A percentile compares a stretch with the other conserved stretches of the same genome.
These are phyloP conservation scores for Crassisporium funariophilum DNA, from an alignment of 768 basidiomycete genomes.

Conservation along the genomic window DNA sequence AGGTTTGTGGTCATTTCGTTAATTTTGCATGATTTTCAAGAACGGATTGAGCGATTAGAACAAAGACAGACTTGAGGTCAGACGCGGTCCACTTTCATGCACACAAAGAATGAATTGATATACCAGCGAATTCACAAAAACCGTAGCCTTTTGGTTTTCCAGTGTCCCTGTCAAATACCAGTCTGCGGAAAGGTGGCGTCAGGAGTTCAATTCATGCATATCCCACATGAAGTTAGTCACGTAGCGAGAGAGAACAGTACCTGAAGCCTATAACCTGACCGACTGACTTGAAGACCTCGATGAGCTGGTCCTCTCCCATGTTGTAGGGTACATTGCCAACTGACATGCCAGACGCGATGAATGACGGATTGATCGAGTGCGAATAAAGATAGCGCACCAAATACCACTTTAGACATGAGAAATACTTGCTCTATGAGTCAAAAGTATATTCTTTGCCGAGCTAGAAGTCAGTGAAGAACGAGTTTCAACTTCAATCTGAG, in stretches of 20 bases:
- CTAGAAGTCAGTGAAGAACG: too few species aligned
- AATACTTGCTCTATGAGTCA: neutral
- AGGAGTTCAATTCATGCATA: conserved; percentile 3
- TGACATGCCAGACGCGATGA: conserved; percentile 25
- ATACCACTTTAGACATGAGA: conserved; percentile 31
- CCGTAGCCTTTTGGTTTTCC: conserved; percentile 94
- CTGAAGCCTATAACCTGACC: conserved; percentile 90
- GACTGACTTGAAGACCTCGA: conserved; percentile 86
- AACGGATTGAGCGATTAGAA: conserved; percentile 8
- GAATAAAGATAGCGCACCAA: conserved; percentile 17
- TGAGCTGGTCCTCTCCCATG: conserved; percentile 87
- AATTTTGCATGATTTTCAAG: neutral
- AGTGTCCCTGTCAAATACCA: conserved; percentile 91
- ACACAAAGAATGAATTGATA: conserved; percentile 38
- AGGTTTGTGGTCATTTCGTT: neutral
- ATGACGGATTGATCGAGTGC: neutral
- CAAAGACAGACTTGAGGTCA: conserved; percentile 36
- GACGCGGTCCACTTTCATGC: conserved; percentile 28
- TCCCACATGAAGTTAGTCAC: neutral
- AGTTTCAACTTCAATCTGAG: neutral
- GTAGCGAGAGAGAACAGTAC: conserved; percentile 45
- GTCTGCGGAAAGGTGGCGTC: conserved; percentile 41
- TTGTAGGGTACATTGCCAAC: conserved; percentile 92
- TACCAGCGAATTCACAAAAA: conserved; percentile 92
- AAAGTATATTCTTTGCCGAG: too few species aligned